phyloP scores from a whole-genome alignment of 768 basidiomycete species.

The Boletus rufocinnamomeus region DNA sequence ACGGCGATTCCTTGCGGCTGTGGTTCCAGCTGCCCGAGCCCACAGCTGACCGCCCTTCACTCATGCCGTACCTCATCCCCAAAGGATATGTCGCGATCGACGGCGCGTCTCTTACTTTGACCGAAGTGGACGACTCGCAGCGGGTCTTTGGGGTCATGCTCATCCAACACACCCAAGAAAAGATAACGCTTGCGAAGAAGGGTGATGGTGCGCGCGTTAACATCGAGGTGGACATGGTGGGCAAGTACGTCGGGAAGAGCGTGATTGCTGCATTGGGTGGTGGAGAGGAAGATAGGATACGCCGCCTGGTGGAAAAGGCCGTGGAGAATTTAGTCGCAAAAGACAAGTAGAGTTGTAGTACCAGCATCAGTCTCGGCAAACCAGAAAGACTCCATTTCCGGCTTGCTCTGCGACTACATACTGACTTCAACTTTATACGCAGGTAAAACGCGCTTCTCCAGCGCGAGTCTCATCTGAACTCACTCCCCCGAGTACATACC shows the following conservation, averaged over 20 bases:
- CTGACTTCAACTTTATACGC: neutral
- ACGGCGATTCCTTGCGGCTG: slow-evolving; percentile 88
- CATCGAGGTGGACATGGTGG: slow-evolving; percentile 94
- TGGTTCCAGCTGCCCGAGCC: slow-evolving; percentile 73
- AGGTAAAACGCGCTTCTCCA: neutral
- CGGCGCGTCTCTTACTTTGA: slow-evolving; percentile 91
- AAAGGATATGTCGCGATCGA: slow-evolving; percentile 97
- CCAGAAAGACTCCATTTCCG: slow-evolving; percentile 3
- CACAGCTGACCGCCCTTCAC: slow-evolving; percentile 56
- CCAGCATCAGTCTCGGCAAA: slow-evolving; percentile 5
- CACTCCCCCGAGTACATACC: neutral
- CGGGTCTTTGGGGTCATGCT: slow-evolving; percentile 89
- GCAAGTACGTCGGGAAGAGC: slow-evolving; percentile 88
- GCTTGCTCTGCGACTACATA: slow-evolving; percentile 9
- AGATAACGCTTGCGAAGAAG: slow-evolving; percentile 80
- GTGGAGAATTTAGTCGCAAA: slow-evolving; percentile 59
- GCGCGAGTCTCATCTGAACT: neutral
- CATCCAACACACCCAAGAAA: slow-evolving; percentile 90
- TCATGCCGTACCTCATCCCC: slow-evolving; percentile 81
- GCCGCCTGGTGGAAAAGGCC: slow-evolving; percentile 53
- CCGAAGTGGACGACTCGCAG: slow-evolving; percentile 63
- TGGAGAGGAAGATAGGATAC: slow-evolving; percentile 48
- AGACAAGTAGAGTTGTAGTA: neutral
- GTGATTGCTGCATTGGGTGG: slow-evolving; percentile 68
- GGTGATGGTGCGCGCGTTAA: slow-evolving; percentile 80